Base-by-base conservation (phyloP, 768 basidiomycete genomes). In the Lanmaoa rubissima region DNA sequence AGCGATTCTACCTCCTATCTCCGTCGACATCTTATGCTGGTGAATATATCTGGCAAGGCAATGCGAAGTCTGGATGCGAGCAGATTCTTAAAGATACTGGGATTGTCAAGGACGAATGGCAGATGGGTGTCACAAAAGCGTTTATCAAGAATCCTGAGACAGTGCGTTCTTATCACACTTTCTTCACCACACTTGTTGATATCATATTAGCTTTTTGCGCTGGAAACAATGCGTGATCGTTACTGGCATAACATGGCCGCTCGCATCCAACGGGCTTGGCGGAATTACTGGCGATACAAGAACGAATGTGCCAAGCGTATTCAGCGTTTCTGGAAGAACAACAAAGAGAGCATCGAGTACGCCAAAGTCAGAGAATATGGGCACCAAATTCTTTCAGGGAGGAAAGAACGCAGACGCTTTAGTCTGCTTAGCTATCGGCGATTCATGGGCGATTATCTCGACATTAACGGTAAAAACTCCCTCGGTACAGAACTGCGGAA, bases 181-280 rank as follows among this genome's bases (percentile, higher is more conserved):
- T 32, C 35, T 47, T 40, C 38, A 19, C 8, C 44, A 11, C 31
- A 10, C 19, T 50, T 52, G 7, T 47, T 35, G 34, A 55, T 46
- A n/a, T 48, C 52, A 44, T 49, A 48, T 8, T 55, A 98, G 93
- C 83, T 99, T 21, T 99, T 99, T 71, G 97, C 96, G 13, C 77
- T 99, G 54, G 97, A 99, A 77, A 95, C 93, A 8, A 98, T 98
- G 93, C 87, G 97, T 50, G 97, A 99, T 70, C 86, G 91, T 51
- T 99, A 98, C 73, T 99, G 97, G 97, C 97, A 99, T 73, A 98
- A 98, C 73, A 99, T 99, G 97, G 97, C 97, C 0, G 84, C 76
- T 26, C 88, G 97, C 44, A 99, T 99, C 50, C 97, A 99, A 72
- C 87, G 97, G 35, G 94, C 94, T 5, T 99, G 87, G 82, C 82